A percentile compares a stretch with the other conserved stretches of the same genome.
Evolutionary conservation across 164 flowering plant genomes (phyloP).

Genomic region (Tetracentron sinense): DNA sequence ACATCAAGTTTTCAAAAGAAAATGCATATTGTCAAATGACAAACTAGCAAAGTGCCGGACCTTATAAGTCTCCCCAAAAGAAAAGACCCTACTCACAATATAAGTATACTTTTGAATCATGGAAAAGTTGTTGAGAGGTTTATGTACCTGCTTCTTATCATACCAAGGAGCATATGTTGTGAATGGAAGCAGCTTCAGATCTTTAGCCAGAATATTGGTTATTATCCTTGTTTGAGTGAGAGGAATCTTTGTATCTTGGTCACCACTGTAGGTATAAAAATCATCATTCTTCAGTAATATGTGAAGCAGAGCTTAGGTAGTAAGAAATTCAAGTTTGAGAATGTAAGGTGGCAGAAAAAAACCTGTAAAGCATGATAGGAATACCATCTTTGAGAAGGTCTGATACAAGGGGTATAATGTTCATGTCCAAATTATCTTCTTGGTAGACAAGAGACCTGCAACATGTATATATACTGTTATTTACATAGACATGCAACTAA

Average conservation of each 20-base stretch:
- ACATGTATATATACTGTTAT: background rate
- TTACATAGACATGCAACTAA: background rate
- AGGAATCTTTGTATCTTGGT: slow-evolving; percentile 42
- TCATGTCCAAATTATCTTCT: slow-evolving; percentile 24
- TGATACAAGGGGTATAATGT: slow-evolving; percentile 33
- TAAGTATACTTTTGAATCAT: no score
- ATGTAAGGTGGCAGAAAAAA: background rate
- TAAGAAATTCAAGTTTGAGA: no score
- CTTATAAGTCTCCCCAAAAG: no score
- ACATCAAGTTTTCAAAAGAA: no score
- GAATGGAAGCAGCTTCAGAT: slow-evolving; percentile 23
- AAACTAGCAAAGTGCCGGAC: no score
- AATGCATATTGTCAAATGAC: no score
- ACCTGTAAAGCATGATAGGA: slow-evolving; percentile 41
- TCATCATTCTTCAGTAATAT: no score
- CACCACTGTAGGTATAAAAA: slow-evolving; percentile 28
- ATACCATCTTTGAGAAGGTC: slow-evolving; percentile 28
- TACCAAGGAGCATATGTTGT: slow-evolving; percentile 39
- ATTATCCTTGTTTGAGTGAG: slow-evolving; percentile 44
- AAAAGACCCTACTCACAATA: no score
- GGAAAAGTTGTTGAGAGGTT: no score
- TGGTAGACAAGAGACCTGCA: slow-evolving; percentile 38
- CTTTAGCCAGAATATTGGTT: slow-evolving; percentile 30
- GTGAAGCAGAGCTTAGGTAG: no score
- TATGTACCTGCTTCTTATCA: slow-evolving; percentile 29